Conservation (phyloP, 2,329 filamentous ascomycete species). For the Tympanopsis confertula region DNA sequence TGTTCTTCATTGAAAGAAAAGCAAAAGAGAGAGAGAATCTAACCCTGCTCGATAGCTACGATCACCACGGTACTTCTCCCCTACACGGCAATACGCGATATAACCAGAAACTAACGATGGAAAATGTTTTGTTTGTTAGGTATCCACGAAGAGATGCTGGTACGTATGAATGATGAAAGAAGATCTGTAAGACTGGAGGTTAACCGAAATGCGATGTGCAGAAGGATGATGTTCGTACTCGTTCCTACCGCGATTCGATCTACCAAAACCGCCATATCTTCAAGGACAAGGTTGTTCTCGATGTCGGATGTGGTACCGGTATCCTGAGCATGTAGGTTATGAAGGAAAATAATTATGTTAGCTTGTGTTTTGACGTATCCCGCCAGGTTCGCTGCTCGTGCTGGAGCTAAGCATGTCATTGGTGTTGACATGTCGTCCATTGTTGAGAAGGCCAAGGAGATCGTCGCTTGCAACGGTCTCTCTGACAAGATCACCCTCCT, state of each 20-base stretch:
- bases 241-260: slow-evolving; percentile 64
- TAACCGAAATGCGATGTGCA: slow-evolving; percentile 15
- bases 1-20: slow-evolving; percentile 6
- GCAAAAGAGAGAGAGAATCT: background rate
- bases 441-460: slow-evolving; percentile 63
- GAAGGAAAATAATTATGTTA: slow-evolving; percentile 4
- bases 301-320: slow-evolving; percentile 65
- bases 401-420: slow-evolving; percentile 67
- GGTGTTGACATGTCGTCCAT: slow-evolving; percentile 74
- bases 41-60: slow-evolving; percentile 39
- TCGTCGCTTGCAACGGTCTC: slow-evolving; percentile 61
- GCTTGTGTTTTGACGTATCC: slow-evolving; percentile 6
- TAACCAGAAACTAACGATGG: slow-evolving; percentile 8
- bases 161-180: slow-evolving; percentile 25
- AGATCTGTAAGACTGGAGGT: slow-evolving; percentile 3
- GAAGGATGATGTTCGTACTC: slow-evolving; percentile 69
- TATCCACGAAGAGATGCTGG: slow-evolving; percentile 66
- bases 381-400: slow-evolving; percentile 60
- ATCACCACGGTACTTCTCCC: slow-evolving; percentile 56
- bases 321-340: slow-evolving; percentile 62
- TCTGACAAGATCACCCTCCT: slow-evolving; percentile 63
- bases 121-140: no score
- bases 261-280: slow-evolving; percentile 59
- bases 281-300: slow-evolving; percentile 43
- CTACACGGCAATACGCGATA: slow-evolving; percentile 14